These are phyloP conservation scores for Mallotus nudiflorus DNA, from an alignment of 345 rosid species.

Conservation along the genomic window DNA sequence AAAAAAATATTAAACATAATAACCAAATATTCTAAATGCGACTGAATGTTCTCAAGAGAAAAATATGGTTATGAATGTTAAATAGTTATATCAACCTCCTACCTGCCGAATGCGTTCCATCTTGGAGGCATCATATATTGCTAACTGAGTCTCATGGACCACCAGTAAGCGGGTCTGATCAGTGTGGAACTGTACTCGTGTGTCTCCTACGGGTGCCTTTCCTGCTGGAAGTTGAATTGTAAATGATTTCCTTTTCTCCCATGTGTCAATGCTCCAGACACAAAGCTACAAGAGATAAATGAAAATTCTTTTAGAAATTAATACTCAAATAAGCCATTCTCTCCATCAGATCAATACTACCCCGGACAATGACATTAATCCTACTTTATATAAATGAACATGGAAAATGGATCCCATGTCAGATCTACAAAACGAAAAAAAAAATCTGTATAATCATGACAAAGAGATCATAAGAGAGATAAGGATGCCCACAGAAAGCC, in stretches of 20 bases:
- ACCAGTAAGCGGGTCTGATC: slow-evolving; percentile 75
- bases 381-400: neutral
- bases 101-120: slow-evolving; percentile 81
- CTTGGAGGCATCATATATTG: slow-evolving; percentile 76
- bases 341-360: neutral
- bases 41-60: too few relatives aligned
- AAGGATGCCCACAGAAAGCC: neutral
- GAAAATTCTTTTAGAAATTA: neutral
- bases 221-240: slow-evolving; percentile 65
- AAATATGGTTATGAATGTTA: too few relatives aligned
- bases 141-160: slow-evolving; percentile 81
- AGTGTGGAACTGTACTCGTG: slow-evolving; percentile 73
- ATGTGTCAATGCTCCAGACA: slow-evolving; percentile 81
- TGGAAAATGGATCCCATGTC: neutral
- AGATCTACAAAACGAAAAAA: neutral
- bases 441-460: neutral
- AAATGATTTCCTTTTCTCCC: slow-evolving; percentile 81
- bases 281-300: slow-evolving; percentile 45
- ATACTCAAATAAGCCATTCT: neutral
- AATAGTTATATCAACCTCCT: slow-evolving; percentile 7
- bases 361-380: neutral
- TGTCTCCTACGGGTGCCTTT: slow-evolving; percentile 63
- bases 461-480: neutral
- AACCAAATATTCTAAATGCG: neutral
- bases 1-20: slow-evolving; percentile 3